Conservation (phyloP, 78 protist species). For the Dictyostelium firmibasis region DNA sequence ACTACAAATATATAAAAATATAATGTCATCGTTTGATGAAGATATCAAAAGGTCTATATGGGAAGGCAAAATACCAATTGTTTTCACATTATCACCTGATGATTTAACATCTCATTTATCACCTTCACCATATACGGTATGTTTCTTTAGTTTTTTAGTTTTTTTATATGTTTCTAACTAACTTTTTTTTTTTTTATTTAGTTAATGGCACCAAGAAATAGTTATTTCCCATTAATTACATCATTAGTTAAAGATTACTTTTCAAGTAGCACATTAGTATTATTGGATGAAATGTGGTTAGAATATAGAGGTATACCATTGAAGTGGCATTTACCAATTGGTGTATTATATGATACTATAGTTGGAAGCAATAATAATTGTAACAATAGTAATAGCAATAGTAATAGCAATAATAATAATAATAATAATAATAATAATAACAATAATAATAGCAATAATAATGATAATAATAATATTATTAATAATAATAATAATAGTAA, state of each 20-base stretch:
- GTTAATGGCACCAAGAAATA: constrained; percentile 66
- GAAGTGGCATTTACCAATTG: constrained; percentile 75
- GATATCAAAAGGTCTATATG: constrained; percentile 68
- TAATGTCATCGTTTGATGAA: constrained; percentile 73
- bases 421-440: neutral
- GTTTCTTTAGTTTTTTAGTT: neutral
- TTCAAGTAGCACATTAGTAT: constrained; percentile 40
- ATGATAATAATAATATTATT: neutral
- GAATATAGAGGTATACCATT: constrained; percentile 69
- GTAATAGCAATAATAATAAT: neutral
- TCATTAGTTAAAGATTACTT: constrained; percentile 52
- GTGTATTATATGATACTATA: constrained; percentile 59
- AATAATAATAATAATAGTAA: neutral
- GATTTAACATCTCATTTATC: constrained; percentile 62
- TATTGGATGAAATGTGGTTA: constrained; percentile 59
- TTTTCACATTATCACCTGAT: constrained; percentile 40
- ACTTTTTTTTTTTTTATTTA: neutral
- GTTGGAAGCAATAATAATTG: constrained; percentile 7
- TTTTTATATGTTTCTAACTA: neutral
- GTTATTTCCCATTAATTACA: constrained; percentile 67
- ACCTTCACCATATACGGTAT: constrained; percentile 46
- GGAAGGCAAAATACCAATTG: constrained; percentile 69
- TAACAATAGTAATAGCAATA: neutral
- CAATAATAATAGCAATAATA: neutral
- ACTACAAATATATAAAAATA: neutral